Base-by-base conservation (phyloP, 208 protist genomes). In the Lotmaria passim region DNA sequence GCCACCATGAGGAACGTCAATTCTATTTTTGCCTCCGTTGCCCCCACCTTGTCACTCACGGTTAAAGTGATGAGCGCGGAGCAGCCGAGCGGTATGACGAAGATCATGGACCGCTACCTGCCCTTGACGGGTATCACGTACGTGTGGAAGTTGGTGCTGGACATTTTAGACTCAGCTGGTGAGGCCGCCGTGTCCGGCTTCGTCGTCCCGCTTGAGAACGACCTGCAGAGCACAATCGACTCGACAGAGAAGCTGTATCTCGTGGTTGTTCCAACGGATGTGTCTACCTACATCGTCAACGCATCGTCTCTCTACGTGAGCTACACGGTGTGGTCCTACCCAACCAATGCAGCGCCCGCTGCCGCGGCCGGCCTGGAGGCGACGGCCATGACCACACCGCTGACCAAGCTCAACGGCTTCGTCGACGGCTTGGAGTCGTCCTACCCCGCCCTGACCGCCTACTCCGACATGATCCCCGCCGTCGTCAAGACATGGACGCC, bases 311-410 rank as follows among this genome's bases (percentile, higher is more conserved):
- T 38, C n/a, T 78, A 73, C 39, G 7, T 57, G 21, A 8, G n/a
- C 3, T 78, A 67, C 65, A 24, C 34, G 3, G 56, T 72, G 21
- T 79, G 65, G 59, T 24, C 66, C 3, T 66, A 57, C n/a, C 65
- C 63, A 21, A 36, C 33, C 28, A 50, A n/a, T 7, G n/a, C n/a
- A 21, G 28, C 24, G 3, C 61, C 61, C 4, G 24, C 26, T 28
- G 46, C 75, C 21, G 33, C 48, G 24, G 23, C 12, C 14, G 28
- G 21, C 10, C 33, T 76, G 19, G 5, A 44, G 38, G 36, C n/a
- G 8, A 51, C 48, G 8, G 68, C 28, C 28, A 50, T 44, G 48
- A 36, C 24, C 8, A 60, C 56, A 2, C 47, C 19, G 15, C 14
- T 78, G 34, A 33, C 60, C 4, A 2, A 50, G 8, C 60, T 69